Base-by-base conservation (phyloP, 2,329 filamentous ascomycete species). In the Cladosporium sp. region DNA sequence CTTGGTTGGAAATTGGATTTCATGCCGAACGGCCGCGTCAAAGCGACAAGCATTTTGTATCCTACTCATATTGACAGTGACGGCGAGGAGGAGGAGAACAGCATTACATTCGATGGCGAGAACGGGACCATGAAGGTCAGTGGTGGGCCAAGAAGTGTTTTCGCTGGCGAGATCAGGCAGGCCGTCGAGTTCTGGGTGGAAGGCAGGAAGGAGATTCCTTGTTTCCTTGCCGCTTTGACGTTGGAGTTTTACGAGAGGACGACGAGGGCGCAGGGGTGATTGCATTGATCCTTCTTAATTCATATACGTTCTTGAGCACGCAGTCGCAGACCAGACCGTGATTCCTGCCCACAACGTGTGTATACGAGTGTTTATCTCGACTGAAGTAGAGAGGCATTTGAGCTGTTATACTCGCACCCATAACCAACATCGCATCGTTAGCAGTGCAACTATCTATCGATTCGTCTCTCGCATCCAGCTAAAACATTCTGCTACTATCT, bases 71-170 rank as follows among this genome's bases (percentile, higher is more conserved):
- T 65, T 15, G 61, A 66, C 43, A 59, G 59, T 6, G 69, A 69
- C 9, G 71, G 69, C 0, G 85, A 90, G 5, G 72, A 74, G 55
- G 77, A 80, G 61, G 80, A 80, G 63, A 84, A 85, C 61, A 82
- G 78, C 5, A 86, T 86, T 47, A 85, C 96, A 0, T 97, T 97
- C 72, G 92, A 96, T 74, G 92, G 92, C 54, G 92, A 97, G 76
- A 87, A 89, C 59, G 94, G 93, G 7, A 97, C 92, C 1, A 99
- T 99, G 94, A 99, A 99, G 81, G 89, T 99, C 59, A 90, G 88
- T 36, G 94, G 94, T 1, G 94, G 94, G 0, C 90, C 92, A 1
- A 84, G 89, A 70, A 95, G 90, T 70, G 82, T 85, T 12, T 99
- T 99, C 74, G 94, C 92, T 1, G 78, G 84, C 58, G 88, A 92